Evolutionary conservation across 306 rosid species (phyloP), one percentile per base, ranked within the genome.

Genomic region (Vicia sativa): DNA sequence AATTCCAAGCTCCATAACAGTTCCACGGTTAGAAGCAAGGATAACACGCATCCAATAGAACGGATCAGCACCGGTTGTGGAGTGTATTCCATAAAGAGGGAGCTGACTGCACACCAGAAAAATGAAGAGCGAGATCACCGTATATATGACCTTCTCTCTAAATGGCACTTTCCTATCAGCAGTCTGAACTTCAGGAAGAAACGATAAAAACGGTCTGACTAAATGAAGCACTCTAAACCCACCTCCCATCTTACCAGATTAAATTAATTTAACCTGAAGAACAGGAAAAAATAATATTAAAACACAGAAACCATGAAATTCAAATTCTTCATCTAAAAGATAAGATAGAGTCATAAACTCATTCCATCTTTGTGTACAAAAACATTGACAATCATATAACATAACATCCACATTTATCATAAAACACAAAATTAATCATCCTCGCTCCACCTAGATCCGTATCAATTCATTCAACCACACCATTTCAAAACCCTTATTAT

Each of bases 21-120:
- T 91, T 61, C 97, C 97, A 26, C 96, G 91, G 63, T 85, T 91
- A 0, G 96, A 91, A 65, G 97, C 97, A 12, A 91, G 97, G 45
- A 91, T 91, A 43, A 85, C 95, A 73, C 96, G 91, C 96, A 91
- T 91, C 97, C 97, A 91, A 59, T 89, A 91, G 80, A 91, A 91
- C n/a, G 97, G 96, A 87, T 91, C 97, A 0, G 97, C 96, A 13
- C 96, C 95, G 0, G 95, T 91, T 11, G 97, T 91, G 23, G 97
- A 91, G 83, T 91, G 97, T 38, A 91, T 91, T 38, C 96, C 97
- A 87, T 91, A 89, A 6, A 91, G 83, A 75, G 97, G 97, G 61
- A 91, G 95, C 83, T 89, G 97, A 68, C 97, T 91, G 66, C 97
- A 91, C 2, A 91, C 97, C 74, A 91, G 79, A 79, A 91, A 91